Evolutionary conservation across 2,329 filamentous ascomycete genomes (phyloP).

Genomic region (Aspergillus aculeatinus): DNA sequence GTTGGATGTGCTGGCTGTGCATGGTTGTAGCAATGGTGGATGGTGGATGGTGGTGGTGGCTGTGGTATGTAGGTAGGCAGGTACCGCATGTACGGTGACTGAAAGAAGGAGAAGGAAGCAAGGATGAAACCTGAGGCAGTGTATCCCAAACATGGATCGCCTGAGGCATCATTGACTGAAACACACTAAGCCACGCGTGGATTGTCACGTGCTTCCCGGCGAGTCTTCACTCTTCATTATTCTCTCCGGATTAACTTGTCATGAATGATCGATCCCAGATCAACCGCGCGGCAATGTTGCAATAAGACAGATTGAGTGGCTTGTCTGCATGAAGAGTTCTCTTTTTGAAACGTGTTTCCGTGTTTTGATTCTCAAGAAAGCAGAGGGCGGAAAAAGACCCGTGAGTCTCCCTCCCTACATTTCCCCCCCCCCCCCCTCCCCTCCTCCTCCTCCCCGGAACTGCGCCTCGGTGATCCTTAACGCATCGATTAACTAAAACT

Average conservation of each 20-base stretch:
- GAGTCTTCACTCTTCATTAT: not conserved
- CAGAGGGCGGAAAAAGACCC: not conserved
- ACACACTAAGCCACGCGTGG: constrained; percentile 25
- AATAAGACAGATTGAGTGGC: constrained; percentile 18
- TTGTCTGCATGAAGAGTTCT: constrained; percentile 9
- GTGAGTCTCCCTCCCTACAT: not conserved
- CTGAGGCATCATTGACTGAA: constrained; percentile 24
- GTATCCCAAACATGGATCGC: constrained; percentile 19
- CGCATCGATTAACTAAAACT: constrained; percentile 18
- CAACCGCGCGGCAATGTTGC: constrained; percentile 3
- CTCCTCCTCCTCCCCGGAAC: constrained; percentile 4
- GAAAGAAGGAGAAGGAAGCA: not conserved
- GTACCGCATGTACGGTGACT: no score
- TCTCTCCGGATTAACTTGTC: constrained; percentile 3
- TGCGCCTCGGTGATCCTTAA: constrained; percentile 30
- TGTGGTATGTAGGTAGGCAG: not conserved
- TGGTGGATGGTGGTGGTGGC: not conserved
- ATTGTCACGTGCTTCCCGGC: constrained; percentile 23
- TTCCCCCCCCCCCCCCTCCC: constrained; percentile 17
- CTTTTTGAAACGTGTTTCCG: not conserved
- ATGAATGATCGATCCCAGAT: no score
- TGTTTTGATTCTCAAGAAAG: not conserved
- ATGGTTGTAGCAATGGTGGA: not conserved
- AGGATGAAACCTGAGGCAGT: constrained; percentile 9
- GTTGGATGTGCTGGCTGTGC: not conserved